These are phyloP conservation scores for Atalantia buxifolia DNA, from an alignment of 345 rosid genomes.

Conservation along the genomic window DNA sequence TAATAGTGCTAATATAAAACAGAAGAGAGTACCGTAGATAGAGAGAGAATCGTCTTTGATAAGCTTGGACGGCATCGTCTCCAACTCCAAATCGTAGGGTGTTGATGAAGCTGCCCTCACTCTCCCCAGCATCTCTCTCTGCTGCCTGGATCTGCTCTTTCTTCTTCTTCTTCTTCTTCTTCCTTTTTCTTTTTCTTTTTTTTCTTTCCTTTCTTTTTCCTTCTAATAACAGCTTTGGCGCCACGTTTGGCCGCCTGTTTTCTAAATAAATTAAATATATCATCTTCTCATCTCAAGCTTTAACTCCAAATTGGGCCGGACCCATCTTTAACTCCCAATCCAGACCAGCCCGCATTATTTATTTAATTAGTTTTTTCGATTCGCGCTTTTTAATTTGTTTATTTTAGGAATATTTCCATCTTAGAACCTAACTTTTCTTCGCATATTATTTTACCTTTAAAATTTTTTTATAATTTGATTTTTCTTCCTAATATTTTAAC, in stretches of 20 bases:
- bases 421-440: too few species aligned
- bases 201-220: too few species aligned
- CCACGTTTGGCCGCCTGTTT: slow-evolving; percentile 6
- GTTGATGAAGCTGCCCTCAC: slow-evolving; percentile 62
- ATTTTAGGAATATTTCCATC: too few species aligned
- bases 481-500: too few species aligned
- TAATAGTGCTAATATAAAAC: background rate
- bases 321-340: background rate
- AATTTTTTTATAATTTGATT: too few species aligned
- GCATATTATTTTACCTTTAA: too few species aligned
- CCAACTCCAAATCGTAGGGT: slow-evolving; percentile 54
- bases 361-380: too few species aligned
- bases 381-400: too few species aligned
- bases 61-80: slow-evolving; percentile 61
- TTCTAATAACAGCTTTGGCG: slow-evolving; percentile 15
- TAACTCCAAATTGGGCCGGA: background rate
- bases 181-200: too few species aligned
- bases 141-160: background rate
- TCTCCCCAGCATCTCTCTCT: slow-evolving; percentile 62
- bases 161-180: background rate
- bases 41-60: slow-evolving; percentile 83
- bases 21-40: slow-evolving; percentile 52
- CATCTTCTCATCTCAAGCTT: background rate
- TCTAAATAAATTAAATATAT: background rate
- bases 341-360: background rate